These are phyloP conservation scores for Fusarium sp. DNA, from an alignment of 2,329 filamentous ascomycete species.

Conservation along the genomic window DNA sequence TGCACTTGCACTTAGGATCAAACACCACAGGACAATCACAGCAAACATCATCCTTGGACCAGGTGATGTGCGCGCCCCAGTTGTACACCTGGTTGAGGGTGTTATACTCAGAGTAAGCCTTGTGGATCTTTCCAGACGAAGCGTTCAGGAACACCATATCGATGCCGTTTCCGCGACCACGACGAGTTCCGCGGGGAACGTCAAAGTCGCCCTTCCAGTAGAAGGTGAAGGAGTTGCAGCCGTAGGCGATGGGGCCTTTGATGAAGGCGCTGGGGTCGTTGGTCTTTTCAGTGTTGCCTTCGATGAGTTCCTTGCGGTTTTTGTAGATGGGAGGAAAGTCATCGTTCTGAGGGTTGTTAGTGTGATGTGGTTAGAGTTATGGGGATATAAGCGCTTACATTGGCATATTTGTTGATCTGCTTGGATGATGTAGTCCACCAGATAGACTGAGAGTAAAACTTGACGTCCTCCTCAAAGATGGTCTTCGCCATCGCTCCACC, in stretches of 20 bases:
- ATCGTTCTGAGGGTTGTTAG: slow-evolving; percentile 10
- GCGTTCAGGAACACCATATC: slow-evolving; percentile 36
- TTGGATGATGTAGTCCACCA: slow-evolving; percentile 33
- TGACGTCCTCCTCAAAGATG: slow-evolving; percentile 25
- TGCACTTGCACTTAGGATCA: slow-evolving; percentile 30
- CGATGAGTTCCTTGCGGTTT: slow-evolving; percentile 26
- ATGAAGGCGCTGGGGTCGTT: slow-evolving; percentile 26
- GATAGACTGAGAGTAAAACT: slow-evolving; percentile 33
- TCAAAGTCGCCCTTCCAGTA: slow-evolving; percentile 41
- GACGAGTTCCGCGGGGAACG: slow-evolving; percentile 2
- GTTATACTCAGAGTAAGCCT: slow-evolving; percentile 38
- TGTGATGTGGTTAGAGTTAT: rapidly evolving
- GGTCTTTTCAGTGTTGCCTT: slow-evolving; percentile 9
- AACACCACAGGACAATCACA: slow-evolving; percentile 37
- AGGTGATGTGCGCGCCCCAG: slow-evolving; percentile 35
- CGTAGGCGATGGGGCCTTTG: slow-evolving; percentile 31
- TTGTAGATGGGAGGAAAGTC: slow-evolving; percentile 34
- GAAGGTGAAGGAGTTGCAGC: slow-evolving; percentile 38
- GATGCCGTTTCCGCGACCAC: slow-evolving; percentile 32
- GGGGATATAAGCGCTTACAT: slow-evolving; percentile 2
- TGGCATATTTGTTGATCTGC: slow-evolving; percentile 27
- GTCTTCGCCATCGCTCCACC: slow-evolving; percentile 16
- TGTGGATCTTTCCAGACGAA: slow-evolving; percentile 19
- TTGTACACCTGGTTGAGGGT: slow-evolving; percentile 39
- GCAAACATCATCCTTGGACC: slow-evolving; percentile 32